A percentile compares a stretch with the other conserved stretches of the same genome.
phyloP scores from a whole-genome alignment of 2,329 filamentous ascomycete genomes.

The Epichloe glyceriae region DNA sequence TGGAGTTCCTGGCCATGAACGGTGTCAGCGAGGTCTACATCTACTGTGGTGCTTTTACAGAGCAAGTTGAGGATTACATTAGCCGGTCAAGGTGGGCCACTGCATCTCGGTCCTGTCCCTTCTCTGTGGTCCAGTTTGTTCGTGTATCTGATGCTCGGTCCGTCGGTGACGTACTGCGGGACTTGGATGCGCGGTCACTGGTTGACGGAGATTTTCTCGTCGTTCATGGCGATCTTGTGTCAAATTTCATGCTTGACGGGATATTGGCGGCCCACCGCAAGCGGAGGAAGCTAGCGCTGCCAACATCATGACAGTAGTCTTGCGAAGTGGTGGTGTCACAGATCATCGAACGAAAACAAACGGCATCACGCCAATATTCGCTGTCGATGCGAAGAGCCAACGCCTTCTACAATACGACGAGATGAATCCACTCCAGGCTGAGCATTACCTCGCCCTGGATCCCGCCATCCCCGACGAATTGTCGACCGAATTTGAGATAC shows the following conservation, averaged over 20 bases:
- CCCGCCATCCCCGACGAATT: slow-evolving; percentile 62
- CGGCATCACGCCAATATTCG: slow-evolving; percentile 68
- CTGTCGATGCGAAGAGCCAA: slow-evolving; percentile 67
- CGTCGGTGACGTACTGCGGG: slow-evolving; percentile 86
- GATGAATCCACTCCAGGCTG: slow-evolving; percentile 55
- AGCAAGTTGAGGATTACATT: slow-evolving; percentile 79
- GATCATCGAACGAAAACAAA: slow-evolving; percentile 67
- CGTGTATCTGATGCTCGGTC: slow-evolving; percentile 73
- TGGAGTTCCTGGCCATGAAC: slow-evolving; percentile 90
- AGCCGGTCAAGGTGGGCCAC: slow-evolving; percentile 61
- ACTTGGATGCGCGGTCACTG: slow-evolving; percentile 74
- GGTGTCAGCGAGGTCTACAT: slow-evolving; percentile 91
- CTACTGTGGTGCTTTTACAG: slow-evolving; percentile 78
- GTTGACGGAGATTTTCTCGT: slow-evolving; percentile 85
- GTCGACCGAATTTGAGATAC: slow-evolving; percentile 62
- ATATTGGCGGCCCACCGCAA: slow-evolving; percentile 69
- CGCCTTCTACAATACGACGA: slow-evolving; percentile 92
- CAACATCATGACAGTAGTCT: slow-evolving; percentile 93
- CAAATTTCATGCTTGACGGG: slow-evolving; percentile 73
- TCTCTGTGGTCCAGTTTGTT: slow-evolving; percentile 70
- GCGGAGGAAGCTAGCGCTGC: slow-evolving; percentile 77
- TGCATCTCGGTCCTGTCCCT: slow-evolving; percentile 44
- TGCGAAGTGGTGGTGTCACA: slow-evolving; percentile 59
- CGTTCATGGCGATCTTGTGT: slow-evolving; percentile 84
- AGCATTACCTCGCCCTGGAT: slow-evolving; percentile 60